Base-by-base conservation (phyloP, 768 basidiomycete species). In the Lactifluus rugatus region DNA sequence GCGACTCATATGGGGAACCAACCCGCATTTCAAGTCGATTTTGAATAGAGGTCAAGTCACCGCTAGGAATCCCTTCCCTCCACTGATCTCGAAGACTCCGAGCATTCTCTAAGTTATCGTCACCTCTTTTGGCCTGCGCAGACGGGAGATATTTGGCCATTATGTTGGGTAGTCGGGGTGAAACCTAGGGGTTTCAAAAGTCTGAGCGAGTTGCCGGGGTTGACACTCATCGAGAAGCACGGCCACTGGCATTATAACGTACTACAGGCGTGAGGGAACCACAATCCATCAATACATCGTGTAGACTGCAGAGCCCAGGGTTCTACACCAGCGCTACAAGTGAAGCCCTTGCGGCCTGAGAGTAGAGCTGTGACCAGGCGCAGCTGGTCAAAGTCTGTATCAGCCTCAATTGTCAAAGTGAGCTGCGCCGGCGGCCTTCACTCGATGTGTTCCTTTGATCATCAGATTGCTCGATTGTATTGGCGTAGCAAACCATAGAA, bases 21-120 rank as follows among this genome's bases (percentile, higher is more conserved):
- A 25, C 44, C 1, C 26, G 51, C 44, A 52, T 26, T 19, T 42
- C 39, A 26, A 57, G 45, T 14, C 56, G 56, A 39, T 57, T 57
- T 17, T 51, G 55, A 23, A 56, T 11, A 13, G 21, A 21, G 19
- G 2, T 8, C 16, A 42, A 31, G 10, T 23, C 48, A 1, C 34
- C 34, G 2, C 13, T 28, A n/a, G 42, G 50, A 26, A 57, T 52
- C 14, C 47, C 19, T 8, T 46, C 34, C 50, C 16, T 37, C n/a
- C 32, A 52, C 13, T 45, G 47, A 17, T 56, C 55, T 31, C 48
- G 55, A n/a, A 56, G 26, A 31, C n/a, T 34, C 21, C 39, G 48
- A 31, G 55, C 47, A 17, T 2, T 14, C 3, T 42, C 31, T 11
- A 56, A 16, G 13, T 41, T 7, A 13, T 25, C 14, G 28, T 56